Evolutionary conservation across 2,329 filamentous ascomycete species (phyloP).

Genomic region (Graphilbum sp.): DNA sequence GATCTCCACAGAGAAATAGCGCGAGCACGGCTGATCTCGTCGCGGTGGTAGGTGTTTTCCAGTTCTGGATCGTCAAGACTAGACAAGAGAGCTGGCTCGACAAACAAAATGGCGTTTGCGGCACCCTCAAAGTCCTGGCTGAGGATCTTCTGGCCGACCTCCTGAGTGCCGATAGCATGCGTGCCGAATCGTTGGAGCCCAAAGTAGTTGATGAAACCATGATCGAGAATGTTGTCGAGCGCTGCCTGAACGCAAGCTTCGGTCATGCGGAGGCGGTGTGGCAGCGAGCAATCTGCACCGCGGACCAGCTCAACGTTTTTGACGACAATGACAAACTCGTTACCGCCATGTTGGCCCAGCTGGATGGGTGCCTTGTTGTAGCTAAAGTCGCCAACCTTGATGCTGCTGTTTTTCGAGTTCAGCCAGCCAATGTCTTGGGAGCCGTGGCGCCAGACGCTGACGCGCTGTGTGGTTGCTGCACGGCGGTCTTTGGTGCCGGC

Average conservation of each 20-base stretch:
- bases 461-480: constrained; percentile 70
- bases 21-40: constrained; percentile 64
- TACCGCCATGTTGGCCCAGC: constrained; percentile 72
- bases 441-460: constrained; percentile 42
- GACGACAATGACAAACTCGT: constrained; percentile 84
- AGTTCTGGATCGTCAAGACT: constrained; percentile 28
- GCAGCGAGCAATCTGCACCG: constrained; percentile 27
- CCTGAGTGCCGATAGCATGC: constrained; percentile 70
- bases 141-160: constrained; percentile 70
- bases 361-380: constrained; percentile 57
- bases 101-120: constrained; percentile 60
- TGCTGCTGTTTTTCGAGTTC: constrained; percentile 46
- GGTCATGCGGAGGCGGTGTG: constrained; percentile 25
- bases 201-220: constrained; percentile 95
- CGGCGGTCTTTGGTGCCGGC: constrained; percentile 86
- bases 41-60: constrained; percentile 38
- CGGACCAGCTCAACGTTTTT: constrained; percentile 58
- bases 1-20: constrained; percentile 61
- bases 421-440: constrained; percentile 46
- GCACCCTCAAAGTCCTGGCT: constrained; percentile 68
- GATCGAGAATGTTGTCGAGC: constrained; percentile 48
- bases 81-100: constrained; percentile 38
- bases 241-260: constrained; percentile 37
- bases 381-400: constrained; percentile 63
- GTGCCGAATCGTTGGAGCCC: constrained; percentile 95